Base-by-base conservation (phyloP, 495 filamentous ascomycete species). In the Hypoxylon cercidicola region DNA sequence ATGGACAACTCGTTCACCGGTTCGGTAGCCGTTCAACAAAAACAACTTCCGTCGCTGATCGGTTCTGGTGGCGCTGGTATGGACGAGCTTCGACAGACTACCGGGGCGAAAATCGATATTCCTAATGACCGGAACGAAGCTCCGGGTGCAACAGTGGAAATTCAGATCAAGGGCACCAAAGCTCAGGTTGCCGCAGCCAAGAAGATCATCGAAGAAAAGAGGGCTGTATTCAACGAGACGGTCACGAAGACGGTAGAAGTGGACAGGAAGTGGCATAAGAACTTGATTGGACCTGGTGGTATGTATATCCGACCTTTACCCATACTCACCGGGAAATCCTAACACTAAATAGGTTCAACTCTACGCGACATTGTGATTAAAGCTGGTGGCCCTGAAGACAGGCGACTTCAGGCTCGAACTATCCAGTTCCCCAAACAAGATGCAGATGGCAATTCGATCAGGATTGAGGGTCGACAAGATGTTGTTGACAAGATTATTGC, bases 401-500 rank as follows among this genome's bases (percentile, higher is more conserved):
- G 87, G 46, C 87, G 89, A 16, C 89, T 91, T 55, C 84, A 90
- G 52, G 89, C 91, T 28, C 90, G 93, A 46, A 89, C 92, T 68
- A 91, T 99, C 61, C 91, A 91, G 70, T 97, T 99, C 82, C 95
- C 95, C 20, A 86, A 88, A 69, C 83, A 85, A 55, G 91, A 91
- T 30, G 79, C 87, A 3, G 92, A 94, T 37, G 91, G 89, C n/a
- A 89, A 89, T 62, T 84, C 85, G 21, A 96, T 99, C 73, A 90
- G 85, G 66, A 83, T 99, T 13, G 92, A 97, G 76, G 95, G 95
- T 37, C 86, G 87, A 55, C 84, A 85, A 46, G 84, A 85, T 45
- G 82, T 99, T 37, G 95, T 98, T 3, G 90, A 96, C 62, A 95
- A 90, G 78, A 96, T 99, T 68, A 79, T 95, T 63, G 82, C 87